Percentiles rank a stretch among this genome's conserved stretches.
These are phyloP conservation scores for Dactylellina drechsleri DNA, from an alignment of 2,329 filamentous ascomycete species.

Conservation along the genomic window DNA sequence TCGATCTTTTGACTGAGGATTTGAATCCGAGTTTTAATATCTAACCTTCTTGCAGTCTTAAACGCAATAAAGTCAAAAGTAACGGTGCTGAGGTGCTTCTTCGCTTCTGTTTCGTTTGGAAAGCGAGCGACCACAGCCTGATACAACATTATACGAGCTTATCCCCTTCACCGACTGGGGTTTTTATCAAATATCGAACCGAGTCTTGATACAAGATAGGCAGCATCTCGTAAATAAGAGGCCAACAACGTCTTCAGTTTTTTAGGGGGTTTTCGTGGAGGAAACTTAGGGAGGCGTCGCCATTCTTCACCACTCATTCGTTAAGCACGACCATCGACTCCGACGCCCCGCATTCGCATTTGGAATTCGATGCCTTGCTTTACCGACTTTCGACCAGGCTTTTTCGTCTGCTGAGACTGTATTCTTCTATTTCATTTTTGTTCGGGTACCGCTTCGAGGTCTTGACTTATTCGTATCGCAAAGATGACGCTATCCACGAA, in stretches of 20 bases:
- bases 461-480: background rate
- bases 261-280: slow-evolving; percentile 28
- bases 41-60: slow-evolving; percentile 1
- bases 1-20: background rate
- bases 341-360: slow-evolving; percentile 22
- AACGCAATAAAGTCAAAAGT: background rate
- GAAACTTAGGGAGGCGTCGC: slow-evolving; percentile 23
- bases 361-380: slow-evolving; percentile 47
- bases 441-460: background rate
- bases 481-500: slow-evolving; percentile 16
- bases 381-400: slow-evolving; percentile 42
- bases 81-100: slow-evolving; percentile 7
- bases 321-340: slow-evolving; percentile 6
- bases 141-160: slow-evolving; percentile 25
- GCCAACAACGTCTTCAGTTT: background rate
- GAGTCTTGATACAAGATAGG: slow-evolving; percentile 7
- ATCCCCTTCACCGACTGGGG: slow-evolving; percentile 36
- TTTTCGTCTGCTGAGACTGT: slow-evolving; percentile 44
- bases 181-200: slow-evolving; percentile 24
- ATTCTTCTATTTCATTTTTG: background rate
- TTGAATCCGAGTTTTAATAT: background rate
- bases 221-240: background rate
- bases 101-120: slow-evolving; percentile 23
- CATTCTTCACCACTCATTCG: background rate
- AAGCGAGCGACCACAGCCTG: background rate